Base-by-base conservation (phyloP, 768 basidiomycete species). In the Mrakia blollopis region DNA sequence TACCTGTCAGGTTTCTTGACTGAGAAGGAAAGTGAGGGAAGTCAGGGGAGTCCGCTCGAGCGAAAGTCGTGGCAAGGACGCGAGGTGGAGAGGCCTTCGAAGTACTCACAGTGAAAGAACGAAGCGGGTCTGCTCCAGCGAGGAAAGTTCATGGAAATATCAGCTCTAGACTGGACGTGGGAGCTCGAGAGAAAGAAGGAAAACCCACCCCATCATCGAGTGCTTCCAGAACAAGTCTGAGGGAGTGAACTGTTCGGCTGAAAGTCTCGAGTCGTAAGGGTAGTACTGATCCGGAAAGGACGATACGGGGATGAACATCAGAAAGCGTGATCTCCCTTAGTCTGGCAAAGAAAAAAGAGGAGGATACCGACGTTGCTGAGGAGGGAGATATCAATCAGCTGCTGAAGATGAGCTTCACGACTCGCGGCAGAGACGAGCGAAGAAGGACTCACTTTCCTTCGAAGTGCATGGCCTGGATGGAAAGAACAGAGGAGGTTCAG, bases 261-360 rank as follows among this genome's bases (percentile, higher is more conserved):
- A 8, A 8, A 32, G n/a, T 18, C 62, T 32, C 62, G 62, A 63
- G 30, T 32, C 62, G 62, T 32, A 18, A 14, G 62, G 62, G 62
- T 63, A 63, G 62, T 63, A 63, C 62, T 63, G 62, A 21, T 18
- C 47, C 47, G 21, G n/a, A n/a, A n/a, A n/a, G n/a, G n/a, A n/a
- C n/a, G n/a, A n/a, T n/a, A n/a, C n/a, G n/a, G n/a, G n/a, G n/a
- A n/a, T n/a, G n/a, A n/a, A n/a, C n/a, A n/a, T n/a, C n/a, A n/a
- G n/a, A n/a, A n/a, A n/a, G n/a, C 5, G 6, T 41, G 39, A 41
- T 41, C 6, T 41, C 39, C 60, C 35, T 37, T 3, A 30, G n/a
- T 16, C 61, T 18, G 6, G 8, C 5, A 32, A 5, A 57, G 54
- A 18, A 8, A 57, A 57, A n/a, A n/a, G 54, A 57, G 25, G 13